phyloP scores from a whole-genome alignment of 352 stramenopile species.

The Halophytophthora polymorphica region DNA sequence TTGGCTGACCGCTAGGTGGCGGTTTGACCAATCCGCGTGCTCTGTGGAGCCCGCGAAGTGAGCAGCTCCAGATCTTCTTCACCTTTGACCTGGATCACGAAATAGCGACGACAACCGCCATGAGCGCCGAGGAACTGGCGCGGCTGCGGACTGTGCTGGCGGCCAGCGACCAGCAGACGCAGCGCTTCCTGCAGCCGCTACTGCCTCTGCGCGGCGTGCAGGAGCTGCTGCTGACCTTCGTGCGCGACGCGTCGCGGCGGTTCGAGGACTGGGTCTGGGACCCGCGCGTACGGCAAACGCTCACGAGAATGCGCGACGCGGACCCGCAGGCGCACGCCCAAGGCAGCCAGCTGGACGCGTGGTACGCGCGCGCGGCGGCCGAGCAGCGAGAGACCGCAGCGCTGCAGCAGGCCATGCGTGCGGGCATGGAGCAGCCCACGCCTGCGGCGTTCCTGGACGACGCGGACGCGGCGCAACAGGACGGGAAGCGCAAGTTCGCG shows the following conservation, averaged over 20 bases:
- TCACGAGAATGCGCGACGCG: slow-evolving; percentile 38
- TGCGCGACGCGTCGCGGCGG: slow-evolving; percentile 46
- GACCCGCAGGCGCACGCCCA: slow-evolving; percentile 26
- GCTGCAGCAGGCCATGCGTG: slow-evolving; percentile 12
- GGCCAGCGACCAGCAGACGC: slow-evolving; percentile 45
- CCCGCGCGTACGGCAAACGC: slow-evolving; percentile 46
- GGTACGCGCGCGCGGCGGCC: slow-evolving; percentile 35
- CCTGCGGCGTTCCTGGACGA: slow-evolving; percentile 26
- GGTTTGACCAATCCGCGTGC: too few species aligned
- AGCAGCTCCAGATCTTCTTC: too few species aligned
- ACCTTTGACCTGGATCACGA: too few species aligned
- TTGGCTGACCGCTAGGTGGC: too few species aligned
- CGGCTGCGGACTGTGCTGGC: slow-evolving; percentile 40
- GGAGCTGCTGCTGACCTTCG: slow-evolving; percentile 68
- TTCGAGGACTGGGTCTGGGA: slow-evolving; percentile 84
- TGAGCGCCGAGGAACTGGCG: slow-evolving; percentile 29
- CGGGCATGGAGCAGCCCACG: slow-evolving; percentile 14
- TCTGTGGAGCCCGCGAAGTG: too few species aligned
- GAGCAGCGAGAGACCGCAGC: slow-evolving; percentile 14
- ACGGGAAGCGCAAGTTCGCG: slow-evolving; percentile 69
- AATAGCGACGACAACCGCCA: background rate
- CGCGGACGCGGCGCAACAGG: slow-evolving; percentile 44
- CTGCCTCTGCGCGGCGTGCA: slow-evolving; percentile 59
- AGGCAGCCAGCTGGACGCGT: slow-evolving; percentile 31
- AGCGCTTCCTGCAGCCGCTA: slow-evolving; percentile 52